A percentile compares a stretch with the other conserved stretches of the same genome.
phyloP scores from a whole-genome alignment of 2,329 filamentous ascomycete genomes.

The Thelonectria rubi region DNA sequence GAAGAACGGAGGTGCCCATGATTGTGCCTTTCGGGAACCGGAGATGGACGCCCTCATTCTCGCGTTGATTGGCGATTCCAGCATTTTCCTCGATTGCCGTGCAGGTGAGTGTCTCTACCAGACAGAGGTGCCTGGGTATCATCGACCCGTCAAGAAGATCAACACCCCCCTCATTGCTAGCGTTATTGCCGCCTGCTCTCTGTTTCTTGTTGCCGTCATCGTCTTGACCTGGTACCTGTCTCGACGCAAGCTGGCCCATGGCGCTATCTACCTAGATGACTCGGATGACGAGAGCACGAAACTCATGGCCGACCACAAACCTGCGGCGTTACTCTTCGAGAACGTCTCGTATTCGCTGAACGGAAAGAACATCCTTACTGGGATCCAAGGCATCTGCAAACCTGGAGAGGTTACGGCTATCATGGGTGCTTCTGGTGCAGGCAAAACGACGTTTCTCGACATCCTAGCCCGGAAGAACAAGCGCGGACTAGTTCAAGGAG shows the following conservation, averaged over 20 bases:
- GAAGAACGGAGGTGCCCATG: constrained; percentile 68
- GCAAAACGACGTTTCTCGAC: constrained; percentile 96
- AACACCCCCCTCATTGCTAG: constrained; percentile 96
- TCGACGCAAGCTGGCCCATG: constrained; percentile 74
- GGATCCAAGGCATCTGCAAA: constrained; percentile 85
- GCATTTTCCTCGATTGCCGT: constrained; percentile 82
- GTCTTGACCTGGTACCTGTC: constrained; percentile 88
- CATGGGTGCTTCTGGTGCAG: constrained; percentile 97
- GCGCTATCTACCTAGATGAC: constrained; percentile 84
- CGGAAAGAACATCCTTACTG: constrained; percentile 83
- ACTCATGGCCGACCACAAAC: constrained; percentile 90
- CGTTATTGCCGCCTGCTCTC: constrained; percentile 84
- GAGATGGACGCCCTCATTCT: constrained; percentile 92
- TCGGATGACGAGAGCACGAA: constrained; percentile 88
- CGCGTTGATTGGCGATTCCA: constrained; percentile 88
- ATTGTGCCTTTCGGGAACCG: constrained; percentile 88
- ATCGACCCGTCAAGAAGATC: constrained; percentile 88
- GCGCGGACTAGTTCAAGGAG: constrained; percentile 77
- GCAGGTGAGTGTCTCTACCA: constrained; percentile 93
- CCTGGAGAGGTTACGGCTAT: constrained; percentile 97
- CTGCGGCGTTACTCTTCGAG: constrained; percentile 86
- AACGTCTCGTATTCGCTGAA: constrained; percentile 88
- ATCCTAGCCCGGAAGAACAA: constrained; percentile 98
- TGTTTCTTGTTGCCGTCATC: constrained; percentile 90
- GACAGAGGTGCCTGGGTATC: constrained; percentile 92